Evolutionary conservation across 2,329 filamentous ascomycete genomes (phyloP).

Genomic region (Ambrosiella beaveri): DNA sequence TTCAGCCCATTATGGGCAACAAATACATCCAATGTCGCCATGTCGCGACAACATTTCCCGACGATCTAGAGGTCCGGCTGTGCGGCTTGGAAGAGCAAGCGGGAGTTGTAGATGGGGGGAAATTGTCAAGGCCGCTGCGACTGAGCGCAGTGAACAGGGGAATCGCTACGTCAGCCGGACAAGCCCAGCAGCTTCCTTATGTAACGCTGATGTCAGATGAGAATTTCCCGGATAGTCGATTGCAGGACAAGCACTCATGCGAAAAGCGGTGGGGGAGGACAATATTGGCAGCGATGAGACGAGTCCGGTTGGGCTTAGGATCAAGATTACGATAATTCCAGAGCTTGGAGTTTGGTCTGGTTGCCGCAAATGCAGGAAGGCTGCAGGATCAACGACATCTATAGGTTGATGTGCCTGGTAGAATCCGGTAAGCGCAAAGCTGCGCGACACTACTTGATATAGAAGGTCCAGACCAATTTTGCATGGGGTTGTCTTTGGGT

Average conservation of each 20-base stretch:
- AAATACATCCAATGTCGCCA: slow-evolving; percentile 48
- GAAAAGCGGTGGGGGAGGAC: not conserved
- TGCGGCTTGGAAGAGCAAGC: not conserved
- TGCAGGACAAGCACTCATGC: not conserved
- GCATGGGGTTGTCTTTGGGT: not conserved
- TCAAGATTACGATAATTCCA: not conserved
- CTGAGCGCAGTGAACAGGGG: not conserved
- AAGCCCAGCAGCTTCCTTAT: not conserved
- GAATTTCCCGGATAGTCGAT: not conserved
- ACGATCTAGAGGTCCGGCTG: not conserved
- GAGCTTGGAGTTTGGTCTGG: not conserved
- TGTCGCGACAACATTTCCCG: slow-evolving; percentile 11
- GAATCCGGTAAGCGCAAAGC: slow-evolving; percentile 1
- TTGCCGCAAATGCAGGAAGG: slow-evolving; percentile 7
- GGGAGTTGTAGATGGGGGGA: not conserved
- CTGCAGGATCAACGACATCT: slow-evolving; percentile 7
- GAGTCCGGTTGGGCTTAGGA: not conserved
- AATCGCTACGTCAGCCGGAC: not conserved
- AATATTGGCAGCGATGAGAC: not conserved
- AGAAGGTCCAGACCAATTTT: not conserved
- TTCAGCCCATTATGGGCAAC: slow-evolving; percentile 86
- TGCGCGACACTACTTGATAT: not conserved
- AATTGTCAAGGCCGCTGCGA: slow-evolving; percentile 4
- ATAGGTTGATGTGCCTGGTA: not conserved
- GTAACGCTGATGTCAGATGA: not conserved